These are phyloP conservation scores for Xylariaceae sp. DNA, from an alignment of 2,329 filamentous ascomycete genomes.

Conservation along the genomic window DNA sequence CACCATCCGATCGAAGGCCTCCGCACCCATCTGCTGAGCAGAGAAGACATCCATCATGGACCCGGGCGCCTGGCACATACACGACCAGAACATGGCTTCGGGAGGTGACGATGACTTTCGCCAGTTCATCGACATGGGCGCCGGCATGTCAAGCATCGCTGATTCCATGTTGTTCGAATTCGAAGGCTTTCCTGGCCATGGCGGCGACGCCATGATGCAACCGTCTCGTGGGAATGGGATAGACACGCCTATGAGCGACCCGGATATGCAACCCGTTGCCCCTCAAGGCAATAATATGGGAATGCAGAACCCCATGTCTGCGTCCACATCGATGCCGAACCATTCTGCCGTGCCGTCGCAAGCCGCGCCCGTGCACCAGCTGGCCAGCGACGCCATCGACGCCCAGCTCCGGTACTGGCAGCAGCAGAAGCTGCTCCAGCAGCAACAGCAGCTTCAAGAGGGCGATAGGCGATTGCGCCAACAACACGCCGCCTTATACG, in stretches of 20 bases:
- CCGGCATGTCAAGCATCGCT: constrained; percentile 40
- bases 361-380: constrained; percentile 37
- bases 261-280: constrained; percentile 30
- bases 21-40: no score
- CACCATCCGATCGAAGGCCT: no score
- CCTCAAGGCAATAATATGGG: constrained; percentile 29
- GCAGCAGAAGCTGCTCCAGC: constrained; percentile 54
- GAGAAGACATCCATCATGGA: constrained; percentile 39
- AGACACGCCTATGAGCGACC: constrained; percentile 44
- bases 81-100: constrained; percentile 46
- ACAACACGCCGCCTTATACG: constrained; percentile 43
- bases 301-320: constrained; percentile 38
- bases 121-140: constrained; percentile 52
- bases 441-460: constrained; percentile 51
- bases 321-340: constrained; percentile 38
- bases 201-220: constrained; percentile 33
- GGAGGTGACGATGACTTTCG: constrained; percentile 54
- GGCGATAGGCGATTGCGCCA: constrained; percentile 39
- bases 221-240: constrained; percentile 31
- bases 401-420: constrained; percentile 60
- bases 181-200: constrained; percentile 39
- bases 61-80: constrained; percentile 46
- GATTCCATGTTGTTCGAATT: constrained; percentile 55
- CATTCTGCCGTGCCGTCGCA: constrained; percentile 40
- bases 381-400: constrained; percentile 49